A percentile compares a stretch with the other conserved stretches of the same genome.
These are phyloP conservation scores for Coffea humblotiana DNA, from an alignment of 305 asterid genomes.

Conservation along the genomic window DNA sequence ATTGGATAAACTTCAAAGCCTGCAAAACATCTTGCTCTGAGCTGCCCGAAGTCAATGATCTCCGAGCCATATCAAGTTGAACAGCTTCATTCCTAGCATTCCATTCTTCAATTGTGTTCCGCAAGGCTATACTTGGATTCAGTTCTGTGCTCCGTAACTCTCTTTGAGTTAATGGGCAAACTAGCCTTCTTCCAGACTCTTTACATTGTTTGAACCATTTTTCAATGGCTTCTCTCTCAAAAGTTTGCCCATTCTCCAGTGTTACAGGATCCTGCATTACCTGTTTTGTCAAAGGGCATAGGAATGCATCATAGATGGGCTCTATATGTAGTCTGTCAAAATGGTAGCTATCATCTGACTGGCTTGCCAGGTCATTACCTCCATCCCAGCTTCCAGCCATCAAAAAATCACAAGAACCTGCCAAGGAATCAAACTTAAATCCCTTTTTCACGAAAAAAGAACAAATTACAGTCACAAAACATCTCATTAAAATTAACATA, in stretches of 20 bases:
- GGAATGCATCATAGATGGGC: constrained; percentile 83
- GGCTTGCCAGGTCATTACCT: constrained; percentile 56
- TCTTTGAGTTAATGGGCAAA: constrained; percentile 77
- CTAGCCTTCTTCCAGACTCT: constrained; percentile 60
- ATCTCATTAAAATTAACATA: constrained; percentile 13
- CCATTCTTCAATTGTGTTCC: constrained; percentile 94
- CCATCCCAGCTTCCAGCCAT: constrained; percentile 86
- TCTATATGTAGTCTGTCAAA: constrained; percentile 75
- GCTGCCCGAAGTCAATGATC: constrained; percentile 52
- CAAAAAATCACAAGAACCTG: constrained; percentile 40
- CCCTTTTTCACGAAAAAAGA: constrained; percentile 1
- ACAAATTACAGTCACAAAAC: constrained; percentile 3
- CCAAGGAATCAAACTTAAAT: constrained; percentile 14
- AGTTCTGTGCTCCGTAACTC: constrained; percentile 73
- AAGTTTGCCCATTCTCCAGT: constrained; percentile 84
- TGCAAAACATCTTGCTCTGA: constrained; percentile 61
- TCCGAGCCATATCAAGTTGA: constrained; percentile 84
- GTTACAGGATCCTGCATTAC: constrained; percentile 92
- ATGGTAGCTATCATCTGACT: constrained; percentile 78
- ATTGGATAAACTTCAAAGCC: constrained; percentile 66
- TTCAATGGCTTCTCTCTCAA: constrained; percentile 89
- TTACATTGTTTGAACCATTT: constrained; percentile 80
- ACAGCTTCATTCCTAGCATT: constrained; percentile 94
- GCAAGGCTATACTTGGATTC: constrained; percentile 83
- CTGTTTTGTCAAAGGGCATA: constrained; percentile 88